A percentile compares a stretch with the other conserved stretches of the same genome.
Conservation (phyloP, 148 eudicot species). For the Gaultheria prostrata region DNA sequence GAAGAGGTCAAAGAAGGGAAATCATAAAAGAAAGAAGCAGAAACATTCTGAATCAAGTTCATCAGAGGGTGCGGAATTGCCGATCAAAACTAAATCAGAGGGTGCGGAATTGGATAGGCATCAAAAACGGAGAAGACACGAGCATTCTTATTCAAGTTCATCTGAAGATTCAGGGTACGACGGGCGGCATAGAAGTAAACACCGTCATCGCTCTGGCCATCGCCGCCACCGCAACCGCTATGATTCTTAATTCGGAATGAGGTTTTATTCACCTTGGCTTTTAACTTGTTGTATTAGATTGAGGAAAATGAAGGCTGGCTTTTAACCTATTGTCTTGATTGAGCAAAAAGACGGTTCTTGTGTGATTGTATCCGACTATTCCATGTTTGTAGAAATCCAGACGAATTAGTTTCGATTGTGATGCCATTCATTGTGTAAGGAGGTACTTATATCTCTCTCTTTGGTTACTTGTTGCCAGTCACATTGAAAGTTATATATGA, state of each 20-base stretch:
- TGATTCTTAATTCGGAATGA: conserved; percentile 1
- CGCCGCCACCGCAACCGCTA: not conserved
- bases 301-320: not conserved
- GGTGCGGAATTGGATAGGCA: conserved; percentile 23
- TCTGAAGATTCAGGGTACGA: conserved; percentile 29
- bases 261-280: not conserved
- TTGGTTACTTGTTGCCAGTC: not conserved
- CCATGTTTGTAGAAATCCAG: not conserved
- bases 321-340: not conserved
- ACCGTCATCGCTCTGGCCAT: conserved; percentile 17
- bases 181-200: conserved; percentile 17
- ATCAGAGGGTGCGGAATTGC: conserved; percentile 2
- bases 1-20: conserved; percentile 36
- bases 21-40: conserved; percentile 29
- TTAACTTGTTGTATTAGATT: not conserved
- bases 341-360: not conserved
- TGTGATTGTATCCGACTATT: not conserved
- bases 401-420: not conserved
- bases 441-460: not conserved
- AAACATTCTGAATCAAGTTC: conserved; percentile 34
- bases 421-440: not conserved
- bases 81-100: no score
- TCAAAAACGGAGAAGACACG: conserved; percentile 28
- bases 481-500: not conserved
- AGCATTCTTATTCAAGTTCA: conserved; percentile 22